These are phyloP conservation scores for Calonectria pseudoturangicola DNA, from an alignment of 2,329 filamentous ascomycete species.

Conservation along the genomic window DNA sequence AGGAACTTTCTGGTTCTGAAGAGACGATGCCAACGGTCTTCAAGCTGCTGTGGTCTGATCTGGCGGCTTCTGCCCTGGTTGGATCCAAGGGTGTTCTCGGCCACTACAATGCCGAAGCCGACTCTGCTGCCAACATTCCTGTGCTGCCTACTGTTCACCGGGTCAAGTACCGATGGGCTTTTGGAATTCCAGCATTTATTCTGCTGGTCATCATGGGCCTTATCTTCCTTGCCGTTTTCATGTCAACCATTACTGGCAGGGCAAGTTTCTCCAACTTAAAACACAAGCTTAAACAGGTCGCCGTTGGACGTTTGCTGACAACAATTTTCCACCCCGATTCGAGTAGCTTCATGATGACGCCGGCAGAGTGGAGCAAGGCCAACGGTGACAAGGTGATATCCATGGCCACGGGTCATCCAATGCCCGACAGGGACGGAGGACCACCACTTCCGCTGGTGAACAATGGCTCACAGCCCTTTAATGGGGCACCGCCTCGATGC, in stretches of 20 bases:
- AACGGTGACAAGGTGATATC: slow-evolving; percentile 30
- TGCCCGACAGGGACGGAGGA: slow-evolving; percentile 8
- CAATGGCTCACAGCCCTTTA: slow-evolving; percentile 20
- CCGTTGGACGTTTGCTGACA: slow-evolving; percentile 46
- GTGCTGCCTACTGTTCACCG: slow-evolving; percentile 44
- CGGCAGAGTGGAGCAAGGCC: slow-evolving; percentile 40
- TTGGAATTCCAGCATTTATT: slow-evolving; percentile 48
- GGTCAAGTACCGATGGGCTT: slow-evolving; percentile 47
- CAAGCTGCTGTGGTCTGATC: slow-evolving; percentile 46
- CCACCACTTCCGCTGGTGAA: slow-evolving; percentile 11
- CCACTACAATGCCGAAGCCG: slow-evolving; percentile 39
- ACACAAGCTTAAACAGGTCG: slow-evolving; percentile 44
- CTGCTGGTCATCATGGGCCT: slow-evolving; percentile 35
- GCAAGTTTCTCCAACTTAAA: slow-evolving; percentile 40
- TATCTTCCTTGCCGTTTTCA: slow-evolving; percentile 35
- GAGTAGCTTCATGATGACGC: slow-evolving; percentile 43
- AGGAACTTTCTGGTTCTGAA: slow-evolving; percentile 39
- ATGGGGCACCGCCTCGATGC: slow-evolving; percentile 2
- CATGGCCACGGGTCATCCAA: slow-evolving; percentile 8
- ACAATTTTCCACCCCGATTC: slow-evolving; percentile 43
- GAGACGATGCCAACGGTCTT: slow-evolving; percentile 37
- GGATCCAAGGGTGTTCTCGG: slow-evolving; percentile 49
- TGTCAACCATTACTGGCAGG: slow-evolving; percentile 34
- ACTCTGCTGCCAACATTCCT: slow-evolving; percentile 35
- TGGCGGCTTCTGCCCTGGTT: slow-evolving; percentile 49